phyloP scores from a whole-genome alignment of 139 green algal species.

The Chlamydomonas sp. region DNA sequence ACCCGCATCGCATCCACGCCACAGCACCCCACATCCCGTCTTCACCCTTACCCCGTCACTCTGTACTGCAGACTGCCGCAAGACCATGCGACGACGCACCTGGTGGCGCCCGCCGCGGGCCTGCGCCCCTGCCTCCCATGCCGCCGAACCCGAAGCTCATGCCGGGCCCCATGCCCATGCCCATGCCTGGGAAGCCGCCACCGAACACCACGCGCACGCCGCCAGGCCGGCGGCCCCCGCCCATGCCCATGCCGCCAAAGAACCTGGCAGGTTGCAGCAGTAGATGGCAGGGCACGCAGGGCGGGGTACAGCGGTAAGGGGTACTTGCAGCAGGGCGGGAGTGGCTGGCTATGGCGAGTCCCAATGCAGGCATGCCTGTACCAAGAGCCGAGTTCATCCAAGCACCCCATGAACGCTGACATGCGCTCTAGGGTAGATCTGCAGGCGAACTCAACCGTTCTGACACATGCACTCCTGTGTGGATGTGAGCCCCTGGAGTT shows the following conservation, averaged over 20 bases:
- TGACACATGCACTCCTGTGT: no score
- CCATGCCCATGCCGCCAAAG: slow-evolving; percentile 42
- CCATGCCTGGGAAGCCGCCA: neutral
- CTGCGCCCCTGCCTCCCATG: neutral
- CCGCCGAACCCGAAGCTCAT: neutral
- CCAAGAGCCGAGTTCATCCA: no score
- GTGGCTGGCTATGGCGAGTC: no score
- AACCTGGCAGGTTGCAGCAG: slow-evolving; percentile 1
- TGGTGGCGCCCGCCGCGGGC: neutral
- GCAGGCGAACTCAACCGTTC: no score
- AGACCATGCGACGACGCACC: neutral
- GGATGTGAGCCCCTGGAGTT: no score
- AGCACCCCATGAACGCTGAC: no score
- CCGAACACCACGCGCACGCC: neutral
- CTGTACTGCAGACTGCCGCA: no score
- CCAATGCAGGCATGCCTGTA: no score
- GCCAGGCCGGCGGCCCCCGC: neutral
- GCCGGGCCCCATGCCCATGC: neutral
- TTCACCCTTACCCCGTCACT: no score
- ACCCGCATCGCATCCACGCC: neutral
- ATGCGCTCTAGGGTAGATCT: no score
- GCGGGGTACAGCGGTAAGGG: neutral
- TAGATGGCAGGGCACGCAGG: neutral
- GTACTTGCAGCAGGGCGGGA: no score
- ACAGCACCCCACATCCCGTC: neutral